Conservation (phyloP, 73 alveolate genomes). For the Paramecium biaurelia region DNA sequence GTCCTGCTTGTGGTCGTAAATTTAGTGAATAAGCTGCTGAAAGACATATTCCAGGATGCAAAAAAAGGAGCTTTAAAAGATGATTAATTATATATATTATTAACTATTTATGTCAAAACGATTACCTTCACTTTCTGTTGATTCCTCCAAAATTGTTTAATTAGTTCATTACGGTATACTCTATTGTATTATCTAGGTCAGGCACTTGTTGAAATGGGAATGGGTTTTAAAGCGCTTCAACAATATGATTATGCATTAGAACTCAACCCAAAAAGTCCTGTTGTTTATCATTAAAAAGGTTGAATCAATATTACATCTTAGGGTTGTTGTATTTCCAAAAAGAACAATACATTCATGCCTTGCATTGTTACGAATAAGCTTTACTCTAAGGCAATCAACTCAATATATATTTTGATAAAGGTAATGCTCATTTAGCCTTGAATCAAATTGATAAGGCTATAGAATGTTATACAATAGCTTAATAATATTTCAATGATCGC, state of each 20-base stretch:
- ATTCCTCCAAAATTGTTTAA: not conserved
- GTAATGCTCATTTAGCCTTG: not conserved
- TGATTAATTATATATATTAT: not conserved
- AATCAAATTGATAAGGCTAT: not conserved
- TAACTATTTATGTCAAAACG: not conserved
- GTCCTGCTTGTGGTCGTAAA: slow-evolving; percentile 75
- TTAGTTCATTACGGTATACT: not conserved
- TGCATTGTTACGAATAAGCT: not conserved
- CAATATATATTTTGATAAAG: not conserved
- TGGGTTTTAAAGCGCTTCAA: not conserved
- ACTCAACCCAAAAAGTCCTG: not conserved
- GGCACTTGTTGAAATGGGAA: not conserved
- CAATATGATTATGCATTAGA: not conserved
- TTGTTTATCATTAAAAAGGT: not conserved
- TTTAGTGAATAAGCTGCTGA: slow-evolving; percentile 80
- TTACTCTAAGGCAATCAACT: not conserved
- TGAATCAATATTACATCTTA: not conserved
- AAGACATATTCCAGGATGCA: slow-evolving; percentile 81
- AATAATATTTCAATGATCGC: not conserved
- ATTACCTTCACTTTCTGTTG: not conserved
- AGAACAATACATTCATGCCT: not conserved
- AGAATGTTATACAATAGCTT: not conserved
- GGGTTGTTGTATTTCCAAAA: not conserved
- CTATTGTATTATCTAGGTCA: not conserved
- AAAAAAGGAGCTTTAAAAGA: slow-evolving; percentile 63